Base-by-base conservation (phyloP, 768 basidiomycete genomes). In the Tulasnella sp. region DNA sequence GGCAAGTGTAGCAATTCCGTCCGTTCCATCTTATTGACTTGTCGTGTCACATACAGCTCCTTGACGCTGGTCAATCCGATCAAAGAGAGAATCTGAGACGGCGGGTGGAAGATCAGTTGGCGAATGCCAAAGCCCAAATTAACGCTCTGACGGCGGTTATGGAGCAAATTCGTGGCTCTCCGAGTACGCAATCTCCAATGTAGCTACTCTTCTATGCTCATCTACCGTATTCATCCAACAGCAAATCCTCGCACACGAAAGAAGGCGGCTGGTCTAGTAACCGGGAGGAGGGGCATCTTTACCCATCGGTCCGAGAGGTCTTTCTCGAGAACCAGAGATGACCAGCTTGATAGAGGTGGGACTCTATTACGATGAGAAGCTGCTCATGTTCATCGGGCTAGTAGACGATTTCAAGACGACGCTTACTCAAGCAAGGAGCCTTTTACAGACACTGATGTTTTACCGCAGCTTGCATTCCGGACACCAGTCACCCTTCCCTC, bases 71-170 rank as follows among this genome's bases (percentile, higher is more conserved):
- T 34, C 72, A 71, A 65, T 65, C 72, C n/a, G 52, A 73, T 42
- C 73, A 74, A 29, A 67, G 90, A 87, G 88, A 87, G 72, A 81
- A 81, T n/a, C 85, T 93, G 75, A 86, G 91, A 40, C 78, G 81
- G 22, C 85, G 90, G 81, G 90, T 95, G 32, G 86, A 91, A 79
- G 85, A 86, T 0, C 92, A 95, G 78, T 82, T 97, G 32, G 86
- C 87, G 47, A 88, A 86, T 78, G 91, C 94, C 1, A 86, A 86
- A 71, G 83, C 81, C 71, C 91, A 89, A 80, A 95, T 96, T 35
- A 85, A 84, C 35, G 79, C 83, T 17, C 86, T 98, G 36, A 84
- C 82, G 39, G 78, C 77, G 69, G 86, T 83, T 77, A 86, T 92
- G 39, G 86, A 87, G 26, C 80, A 78, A 39, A 72, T 83, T 12